Evolutionary conservation across 768 basidiomycete species (phyloP), one percentile per base, ranked within the genome.

Genomic region (Termitomyces sp.): DNA sequence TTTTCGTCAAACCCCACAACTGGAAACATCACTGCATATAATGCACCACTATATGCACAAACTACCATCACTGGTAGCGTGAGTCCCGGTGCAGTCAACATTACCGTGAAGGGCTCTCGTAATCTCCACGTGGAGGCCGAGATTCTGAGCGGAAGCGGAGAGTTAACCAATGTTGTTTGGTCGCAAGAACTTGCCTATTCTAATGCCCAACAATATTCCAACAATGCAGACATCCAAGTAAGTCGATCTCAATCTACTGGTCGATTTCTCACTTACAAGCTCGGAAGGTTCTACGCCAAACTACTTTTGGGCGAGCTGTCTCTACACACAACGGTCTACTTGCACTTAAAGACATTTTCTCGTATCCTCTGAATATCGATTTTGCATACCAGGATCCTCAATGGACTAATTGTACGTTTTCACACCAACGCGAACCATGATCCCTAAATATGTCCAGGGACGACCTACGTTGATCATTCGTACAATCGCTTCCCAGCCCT

Each of bases 401-500:
- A 51, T 68, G 67, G 26, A 68, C 64, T 19, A 70, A 61, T 58
- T 79, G 75, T 78, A 60, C 41, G 74, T 64, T 15, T 51, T 47
- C 30, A 45, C n/a, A 60, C 42, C 61, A 10, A 45, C 34, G 15
- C 7, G 24, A 38, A 11, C 10, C 7, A 54, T 21, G 41, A 54
- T 43, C 7, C n/a, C 47, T 26, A 22, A 38, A 40, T 15, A 30
- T n/a, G 10, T 54, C 5, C 48, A 88, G 85, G 79, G 63, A 72
- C 74, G 48, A 69, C 76, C 10, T 61, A 64, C 2, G 77, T 91
- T 55, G 85, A 90, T 61, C 88, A 89, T 62, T 84, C 83, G 0
- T 91, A 88, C 63, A 67, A 81, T 48, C 81, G 88, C 63, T 77
- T 14, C 87, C 87, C 1, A 74, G 75, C 40, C 83, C 87, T 2